phyloP scores from a whole-genome alignment of 768 basidiomycete genomes.

The Tulasnella sp. region DNA sequence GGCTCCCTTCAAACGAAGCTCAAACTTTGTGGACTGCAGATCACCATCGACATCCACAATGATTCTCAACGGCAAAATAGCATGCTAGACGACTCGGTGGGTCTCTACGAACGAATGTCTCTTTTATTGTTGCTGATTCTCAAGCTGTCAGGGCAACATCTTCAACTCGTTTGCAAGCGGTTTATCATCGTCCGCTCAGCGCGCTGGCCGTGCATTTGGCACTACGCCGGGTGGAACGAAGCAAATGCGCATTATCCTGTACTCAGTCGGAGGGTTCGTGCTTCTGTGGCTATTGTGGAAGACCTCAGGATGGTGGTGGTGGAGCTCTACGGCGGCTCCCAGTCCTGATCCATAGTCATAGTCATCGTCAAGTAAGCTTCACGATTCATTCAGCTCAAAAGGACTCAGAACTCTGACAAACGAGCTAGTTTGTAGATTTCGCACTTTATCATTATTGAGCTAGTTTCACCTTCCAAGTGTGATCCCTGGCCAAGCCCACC shows the following conservation, averaged over 20 bases:
- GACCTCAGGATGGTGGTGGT: conserved; percentile 34
- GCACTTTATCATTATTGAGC: background rate
- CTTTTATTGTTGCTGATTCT: background rate
- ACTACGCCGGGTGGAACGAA: conserved; percentile 57
- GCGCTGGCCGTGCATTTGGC: conserved; percentile 71
- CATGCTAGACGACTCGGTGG: conserved; percentile 73
- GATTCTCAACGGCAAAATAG: conserved; percentile 81
- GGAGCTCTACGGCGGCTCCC: background rate
- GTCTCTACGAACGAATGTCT: conserved; percentile 24
- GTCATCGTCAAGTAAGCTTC: background rate
- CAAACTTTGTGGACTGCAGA: conserved; percentile 40
- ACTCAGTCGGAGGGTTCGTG: conserved; percentile 54
- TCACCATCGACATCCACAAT: conserved; percentile 83
- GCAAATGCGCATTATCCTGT: conserved; percentile 62
- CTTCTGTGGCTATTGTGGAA: conserved; percentile 54
- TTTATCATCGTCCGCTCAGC: conserved; percentile 61
- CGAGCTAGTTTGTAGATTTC: background rate
- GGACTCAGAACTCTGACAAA: background rate
- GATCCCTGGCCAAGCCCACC: too few relatives aligned
- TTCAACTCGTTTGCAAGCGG: conserved; percentile 63
- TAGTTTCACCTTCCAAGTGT: background rate
- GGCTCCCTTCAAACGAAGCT: background rate
- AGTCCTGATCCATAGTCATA: background rate
- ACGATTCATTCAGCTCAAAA: background rate
- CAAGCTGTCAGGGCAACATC: conserved; percentile 51